A percentile compares a stretch with the other conserved stretches of the same genome.
Conservation (phyloP, 75 land plant genomes). For the Cupressus sempervirens region DNA sequence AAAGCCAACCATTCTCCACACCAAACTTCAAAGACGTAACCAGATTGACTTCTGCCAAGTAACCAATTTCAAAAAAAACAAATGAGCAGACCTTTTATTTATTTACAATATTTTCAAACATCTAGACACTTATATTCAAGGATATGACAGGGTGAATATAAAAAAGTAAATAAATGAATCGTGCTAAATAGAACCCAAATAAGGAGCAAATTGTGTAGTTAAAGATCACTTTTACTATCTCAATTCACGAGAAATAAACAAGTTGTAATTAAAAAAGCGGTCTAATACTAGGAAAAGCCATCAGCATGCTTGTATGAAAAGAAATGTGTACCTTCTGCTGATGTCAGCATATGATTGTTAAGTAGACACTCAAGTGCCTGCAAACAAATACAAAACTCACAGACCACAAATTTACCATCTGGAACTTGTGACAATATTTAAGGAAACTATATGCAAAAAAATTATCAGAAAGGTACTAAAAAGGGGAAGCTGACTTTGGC, state of each 20-base stretch:
- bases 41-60: conserved; percentile 57
- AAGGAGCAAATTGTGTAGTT: neutral
- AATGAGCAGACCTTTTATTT: neutral
- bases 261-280: neutral
- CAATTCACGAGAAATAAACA: neutral
- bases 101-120: neutral
- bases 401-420: neutral
- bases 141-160: neutral
- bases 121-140: neutral
- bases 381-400: conserved; percentile 4
- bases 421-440: neutral
- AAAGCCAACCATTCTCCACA: conserved; percentile 89
- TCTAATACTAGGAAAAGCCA: neutral
- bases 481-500: neutral
- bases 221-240: neutral
- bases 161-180: neutral
- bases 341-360: conserved; percentile 91
- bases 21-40: conserved; percentile 73
- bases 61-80: conserved; percentile 4
- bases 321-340: conserved; percentile 71
- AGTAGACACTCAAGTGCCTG: conserved; percentile 94
- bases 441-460: neutral
- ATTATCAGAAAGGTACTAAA: neutral
- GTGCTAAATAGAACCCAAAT: neutral
- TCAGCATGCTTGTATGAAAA: neutral